Conservation (phyloP, 345 rosid genomes). For the Excoecaria agallocha region DNA sequence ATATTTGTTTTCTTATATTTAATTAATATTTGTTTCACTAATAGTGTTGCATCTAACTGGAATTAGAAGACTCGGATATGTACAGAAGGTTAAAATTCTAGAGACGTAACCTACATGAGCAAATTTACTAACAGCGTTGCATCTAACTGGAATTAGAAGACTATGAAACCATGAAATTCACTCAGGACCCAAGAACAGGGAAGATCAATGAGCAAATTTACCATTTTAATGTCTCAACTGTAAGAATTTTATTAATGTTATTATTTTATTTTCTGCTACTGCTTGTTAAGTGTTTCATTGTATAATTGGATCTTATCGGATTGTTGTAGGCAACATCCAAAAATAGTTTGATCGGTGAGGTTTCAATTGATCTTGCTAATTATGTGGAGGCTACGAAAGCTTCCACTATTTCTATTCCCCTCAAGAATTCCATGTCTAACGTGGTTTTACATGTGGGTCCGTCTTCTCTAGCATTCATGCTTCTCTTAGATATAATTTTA, state of each 20-base stretch:
- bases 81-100: too few species aligned
- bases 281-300: background rate
- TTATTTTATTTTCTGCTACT: background rate
- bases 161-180: constrained; percentile 73
- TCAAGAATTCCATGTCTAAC: constrained; percentile 60
- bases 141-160: too few species aligned
- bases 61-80: too few species aligned
- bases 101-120: too few species aligned
- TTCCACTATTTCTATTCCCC: constrained; percentile 65
- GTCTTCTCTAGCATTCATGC: constrained; percentile 11
- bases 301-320: constrained; percentile 8
- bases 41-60: too few species aligned
- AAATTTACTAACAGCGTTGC: too few species aligned
- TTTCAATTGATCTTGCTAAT: constrained; percentile 72
- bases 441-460: constrained; percentile 77
- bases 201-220: constrained; percentile 67
- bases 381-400: constrained; percentile 62
- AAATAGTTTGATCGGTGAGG: constrained; percentile 66
- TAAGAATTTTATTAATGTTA: constrained; percentile 30
- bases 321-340: constrained; percentile 63
- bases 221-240: constrained; percentile 65
- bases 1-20: too few species aligned
- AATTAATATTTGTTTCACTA: too few species aligned
- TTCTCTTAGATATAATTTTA: too few species aligned
- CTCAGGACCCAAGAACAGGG: constrained; percentile 59